Evolutionary conservation across 139 green algal genomes (phyloP), one percentile per base, ranked within the genome.

Genomic region (Chlorella sp.): DNA sequence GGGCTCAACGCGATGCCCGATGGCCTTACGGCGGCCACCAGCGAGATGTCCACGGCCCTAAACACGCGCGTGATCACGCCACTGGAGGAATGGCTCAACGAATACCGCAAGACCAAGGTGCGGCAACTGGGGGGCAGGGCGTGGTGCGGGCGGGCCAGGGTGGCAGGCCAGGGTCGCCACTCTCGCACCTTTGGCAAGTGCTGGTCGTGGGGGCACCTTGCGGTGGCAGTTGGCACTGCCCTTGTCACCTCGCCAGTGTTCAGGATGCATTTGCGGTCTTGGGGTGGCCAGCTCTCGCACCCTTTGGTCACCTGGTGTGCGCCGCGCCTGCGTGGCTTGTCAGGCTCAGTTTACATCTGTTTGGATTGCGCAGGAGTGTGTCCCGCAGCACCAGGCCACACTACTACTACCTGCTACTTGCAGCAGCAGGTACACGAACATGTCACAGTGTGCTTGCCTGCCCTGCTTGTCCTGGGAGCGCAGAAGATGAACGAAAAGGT

Each of bases 41-140:
- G n/a, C 2, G 73, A 79, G 1, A 62, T 83, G 27, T 71, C 74
- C 62, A 1, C 35, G 31, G 67, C 68, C 50, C 69, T 83, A 62
- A 63, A 79, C 63, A 3, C 55, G 35, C 73, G 79, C 55, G 77
- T 83, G 49, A 64, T 83, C 17, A 22, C 35, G 33, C 77, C 77
- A 0, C 35, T 83, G 69, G 72, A 83, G 51, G 69, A 79, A 34
- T 83, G 77, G 77, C 63, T 77, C 31, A 35, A 51, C 17, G 77
- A 72, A 20, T 83, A 80, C 77, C 62, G 77, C 31, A 79, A 42
- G 42, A 79, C 76, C 55, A 83, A 83, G 73, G 77, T 78, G 32
- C 3, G 71, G 20, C 27, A 5, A 20, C 24, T 31, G 23, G 59
- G n/a, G n/a, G 49, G 49, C 61, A 35, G 4, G 27, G 6, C 26